Evolutionary conservation across 768 basidiomycete species (phyloP).

Genomic region (Daedaleopsis nitida): DNA sequence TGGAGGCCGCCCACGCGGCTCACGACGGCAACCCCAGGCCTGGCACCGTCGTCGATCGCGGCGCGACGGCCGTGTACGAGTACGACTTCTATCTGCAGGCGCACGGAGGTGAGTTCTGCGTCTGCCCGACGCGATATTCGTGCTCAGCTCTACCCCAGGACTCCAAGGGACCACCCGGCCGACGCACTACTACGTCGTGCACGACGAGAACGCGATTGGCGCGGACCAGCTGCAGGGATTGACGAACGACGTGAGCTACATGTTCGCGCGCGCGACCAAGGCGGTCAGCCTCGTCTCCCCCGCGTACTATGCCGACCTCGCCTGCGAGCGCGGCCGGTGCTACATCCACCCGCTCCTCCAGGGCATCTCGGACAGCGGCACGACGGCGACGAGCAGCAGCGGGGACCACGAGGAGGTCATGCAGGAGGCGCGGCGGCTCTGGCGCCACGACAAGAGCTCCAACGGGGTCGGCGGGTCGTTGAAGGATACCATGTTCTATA

Average conservation of each 20-base stretch:
- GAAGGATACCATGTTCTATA: conserved; percentile 78
- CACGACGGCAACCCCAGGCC: conserved; percentile 52
- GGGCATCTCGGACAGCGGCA: conserved; percentile 37
- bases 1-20: conserved; percentile 43
- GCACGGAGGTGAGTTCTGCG: conserved; percentile 3
- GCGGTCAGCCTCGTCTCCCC: conserved; percentile 48
- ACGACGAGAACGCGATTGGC: conserved; percentile 52
- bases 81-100: conserved; percentile 60
- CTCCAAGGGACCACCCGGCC: conserved; percentile 51
- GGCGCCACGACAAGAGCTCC: conserved; percentile 38
- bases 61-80: conserved; percentile 54
- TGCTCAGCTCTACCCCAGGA: conserved; percentile 31
- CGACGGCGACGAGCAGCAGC: conserved; percentile 38
- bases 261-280: conserved; percentile 62
- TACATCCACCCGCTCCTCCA: conserved; percentile 52
- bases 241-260: conserved; percentile 56
- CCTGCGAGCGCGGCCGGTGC: conserved; percentile 55
- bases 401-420: conserved; percentile 47
- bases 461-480: conserved; percentile 53
- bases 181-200: conserved; percentile 57
- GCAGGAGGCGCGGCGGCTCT: conserved; percentile 53
- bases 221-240: conserved; percentile 55
- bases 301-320: conserved; percentile 50
- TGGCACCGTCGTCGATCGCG: conserved; percentile 57
- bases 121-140: not conserved